A percentile compares a stretch with the other conserved stretches of the same genome.
phyloP scores from a whole-genome alignment of 805 yeast species.

The Suhomyces sp. region DNA sequence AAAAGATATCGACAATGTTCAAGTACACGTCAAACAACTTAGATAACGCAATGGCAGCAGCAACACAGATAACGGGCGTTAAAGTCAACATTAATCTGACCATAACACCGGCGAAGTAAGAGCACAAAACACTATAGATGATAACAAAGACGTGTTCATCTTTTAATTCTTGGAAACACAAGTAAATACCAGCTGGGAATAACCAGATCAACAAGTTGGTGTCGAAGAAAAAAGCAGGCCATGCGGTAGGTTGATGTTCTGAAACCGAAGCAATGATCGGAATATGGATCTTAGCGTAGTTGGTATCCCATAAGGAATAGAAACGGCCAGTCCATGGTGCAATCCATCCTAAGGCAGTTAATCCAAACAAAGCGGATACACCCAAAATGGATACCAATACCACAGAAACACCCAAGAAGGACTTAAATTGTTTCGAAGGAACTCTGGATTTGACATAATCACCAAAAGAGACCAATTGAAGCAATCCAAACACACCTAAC shows the following conservation, averaged over 20 bases:
- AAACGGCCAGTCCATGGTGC: constrained; percentile 99
- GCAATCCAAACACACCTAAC: constrained; percentile 91
- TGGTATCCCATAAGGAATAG: constrained; percentile 97
- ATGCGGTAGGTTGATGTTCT: constrained; percentile 99
- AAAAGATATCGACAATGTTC: constrained; percentile 51
- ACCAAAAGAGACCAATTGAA: constrained; percentile 87
- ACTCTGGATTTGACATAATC: constrained; percentile 75
- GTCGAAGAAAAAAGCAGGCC: constrained; percentile 98
- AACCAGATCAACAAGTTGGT: constrained; percentile 92
- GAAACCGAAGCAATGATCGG: constrained; percentile 98
- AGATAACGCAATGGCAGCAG: constrained; percentile 86
- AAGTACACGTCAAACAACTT: constrained; percentile 80
- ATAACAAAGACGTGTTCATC: constrained; percentile 93
- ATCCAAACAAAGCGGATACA: constrained; percentile 64
- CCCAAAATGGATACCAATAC: constrained; percentile 60
- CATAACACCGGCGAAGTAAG: constrained; percentile 99
- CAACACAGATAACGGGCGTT: constrained; percentile 94
- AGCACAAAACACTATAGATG: constrained; percentile 88
- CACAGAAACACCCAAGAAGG: constrained; percentile 62
- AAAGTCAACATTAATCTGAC: constrained; percentile 94
- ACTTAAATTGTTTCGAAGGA: constrained; percentile 69
- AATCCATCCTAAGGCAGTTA: constrained; percentile 88
- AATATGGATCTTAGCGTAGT: constrained; percentile 94
- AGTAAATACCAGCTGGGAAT: constrained; percentile 95
- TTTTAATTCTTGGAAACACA: constrained; percentile 82